Percentiles rank a stretch among this genome's conserved stretches.
Conservation (phyloP, 208 protist genomes). For the Phytomonas sp. region DNA sequence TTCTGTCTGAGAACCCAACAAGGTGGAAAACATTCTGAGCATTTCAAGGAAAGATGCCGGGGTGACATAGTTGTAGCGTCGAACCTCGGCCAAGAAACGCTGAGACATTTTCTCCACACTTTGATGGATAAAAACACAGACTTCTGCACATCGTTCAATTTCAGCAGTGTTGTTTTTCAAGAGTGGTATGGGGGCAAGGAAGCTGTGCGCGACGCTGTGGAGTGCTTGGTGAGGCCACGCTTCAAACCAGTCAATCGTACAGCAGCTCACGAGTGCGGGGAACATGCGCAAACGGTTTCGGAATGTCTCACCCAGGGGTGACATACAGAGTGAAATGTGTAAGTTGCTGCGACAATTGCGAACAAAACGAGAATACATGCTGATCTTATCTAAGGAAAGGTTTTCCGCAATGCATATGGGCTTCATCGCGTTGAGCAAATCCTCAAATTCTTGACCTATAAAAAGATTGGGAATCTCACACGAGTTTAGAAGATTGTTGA, state of each 20-base stretch:
- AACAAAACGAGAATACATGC: slow-evolving; percentile 93
- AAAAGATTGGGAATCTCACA: slow-evolving; percentile 98
- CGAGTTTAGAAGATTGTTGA: slow-evolving; percentile 97
- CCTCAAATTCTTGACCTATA: slow-evolving; percentile 89
- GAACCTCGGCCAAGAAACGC: slow-evolving; percentile 87
- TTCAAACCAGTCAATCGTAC: slow-evolving; percentile 98
- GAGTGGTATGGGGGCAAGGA: slow-evolving; percentile 53
- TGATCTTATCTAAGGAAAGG: slow-evolving; percentile 90
- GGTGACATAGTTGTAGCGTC: slow-evolving; percentile 97
- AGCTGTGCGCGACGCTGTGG: slow-evolving; percentile 86
- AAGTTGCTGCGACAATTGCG: slow-evolving; percentile 90
- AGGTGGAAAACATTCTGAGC: slow-evolving; percentile 82
- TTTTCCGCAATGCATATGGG: slow-evolving; percentile 88
- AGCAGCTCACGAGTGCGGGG: slow-evolving; percentile 97
- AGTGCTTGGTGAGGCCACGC: slow-evolving; percentile 95
- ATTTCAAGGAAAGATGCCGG: slow-evolving; percentile 98
- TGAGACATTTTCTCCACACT: slow-evolving; percentile 86
- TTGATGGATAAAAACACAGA: slow-evolving; percentile 93
- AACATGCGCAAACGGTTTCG: slow-evolving; percentile 95
- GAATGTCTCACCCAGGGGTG: slow-evolving; percentile 94
- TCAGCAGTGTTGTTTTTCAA: slow-evolving; percentile 26
- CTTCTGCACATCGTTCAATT: slow-evolving; percentile 65
- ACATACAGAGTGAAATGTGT: slow-evolving; percentile 96
- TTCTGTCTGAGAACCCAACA: slow-evolving; percentile 82
- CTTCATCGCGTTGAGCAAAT: slow-evolving; percentile 91